Conservation (phyloP, 2,329 filamentous ascomycete genomes). For the Lachnellula arida region DNA sequence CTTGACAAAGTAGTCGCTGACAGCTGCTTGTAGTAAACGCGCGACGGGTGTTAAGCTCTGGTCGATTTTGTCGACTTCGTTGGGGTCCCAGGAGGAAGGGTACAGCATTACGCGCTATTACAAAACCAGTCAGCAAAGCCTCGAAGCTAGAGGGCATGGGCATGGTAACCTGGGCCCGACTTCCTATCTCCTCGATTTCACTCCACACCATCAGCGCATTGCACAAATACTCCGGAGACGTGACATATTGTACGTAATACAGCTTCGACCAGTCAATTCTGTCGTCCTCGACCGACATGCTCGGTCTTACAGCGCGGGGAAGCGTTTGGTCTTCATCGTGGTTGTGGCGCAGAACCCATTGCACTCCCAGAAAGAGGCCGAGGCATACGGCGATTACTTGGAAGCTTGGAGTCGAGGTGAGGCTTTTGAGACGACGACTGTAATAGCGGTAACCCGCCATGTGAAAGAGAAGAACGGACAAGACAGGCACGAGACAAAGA, state of each 20-base stretch:
- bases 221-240: slow-evolving; percentile 25
- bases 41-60: slow-evolving; percentile 20
- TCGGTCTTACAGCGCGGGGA: slow-evolving; percentile 9
- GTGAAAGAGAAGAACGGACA: too few relatives aligned
- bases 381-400: slow-evolving; percentile 13
- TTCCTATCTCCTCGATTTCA: slow-evolving; percentile 27
- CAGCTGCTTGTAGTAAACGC: slow-evolving; percentile 21
- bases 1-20: slow-evolving; percentile 21
- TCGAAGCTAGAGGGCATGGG: neutral
- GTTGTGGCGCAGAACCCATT: slow-evolving; percentile 23
- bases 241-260: slow-evolving; percentile 28
- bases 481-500: too few relatives aligned
- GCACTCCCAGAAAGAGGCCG: slow-evolving; percentile 14
- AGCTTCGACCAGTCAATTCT: slow-evolving; percentile 25
- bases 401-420: slow-evolving; percentile 13
- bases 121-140: neutral
- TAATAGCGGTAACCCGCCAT: slow-evolving; percentile 22
- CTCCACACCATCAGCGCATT: slow-evolving; percentile 28
- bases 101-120: slow-evolving; percentile 22
- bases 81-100: slow-evolving; percentile 24
- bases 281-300: slow-evolving; percentile 15
- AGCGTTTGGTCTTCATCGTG: slow-evolving; percentile 13
- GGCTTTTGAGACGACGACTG: slow-evolving; percentile 18
- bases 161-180: slow-evolving; percentile 21
- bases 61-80: slow-evolving; percentile 19